phyloP scores from a whole-genome alignment of 768 basidiomycete genomes.

The Kwoniella heveanensis region DNA sequence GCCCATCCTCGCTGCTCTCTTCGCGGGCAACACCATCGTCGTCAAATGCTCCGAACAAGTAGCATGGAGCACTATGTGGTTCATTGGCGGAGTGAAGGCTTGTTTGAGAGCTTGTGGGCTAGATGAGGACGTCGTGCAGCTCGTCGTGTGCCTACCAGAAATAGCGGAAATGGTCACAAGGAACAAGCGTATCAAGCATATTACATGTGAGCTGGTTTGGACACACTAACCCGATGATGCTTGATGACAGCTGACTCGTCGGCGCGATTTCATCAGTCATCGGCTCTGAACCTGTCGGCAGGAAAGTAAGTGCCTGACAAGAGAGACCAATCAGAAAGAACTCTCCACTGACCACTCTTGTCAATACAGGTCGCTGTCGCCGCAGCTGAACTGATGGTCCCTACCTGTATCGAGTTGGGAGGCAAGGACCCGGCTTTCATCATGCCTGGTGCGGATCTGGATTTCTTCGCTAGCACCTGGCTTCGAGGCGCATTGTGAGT shows the following conservation, averaged over 20 bases:
- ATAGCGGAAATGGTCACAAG: constrained; percentile 78
- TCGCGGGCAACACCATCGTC: constrained; percentile 85
- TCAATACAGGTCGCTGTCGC: constrained; percentile 66
- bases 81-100: constrained; percentile 72
- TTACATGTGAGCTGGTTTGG: constrained; percentile 61
- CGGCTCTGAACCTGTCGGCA: constrained; percentile 54
- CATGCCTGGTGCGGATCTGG: constrained; percentile 78
- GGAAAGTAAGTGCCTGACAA: constrained; percentile 56
- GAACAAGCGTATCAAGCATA: constrained; percentile 79
- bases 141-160: constrained; percentile 86
- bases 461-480: constrained; percentile 77
- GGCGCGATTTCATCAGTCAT: constrained; percentile 44
- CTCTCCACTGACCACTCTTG: background rate
- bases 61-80: constrained; percentile 78
- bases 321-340: background rate
- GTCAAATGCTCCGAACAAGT: constrained; percentile 73
- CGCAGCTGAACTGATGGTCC: constrained; percentile 83
- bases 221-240: background rate
- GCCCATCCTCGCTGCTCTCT: constrained; percentile 85
- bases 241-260: constrained; percentile 2
- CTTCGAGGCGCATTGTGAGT: constrained; percentile 90
- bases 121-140: constrained; percentile 82
- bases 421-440: constrained; percentile 93
- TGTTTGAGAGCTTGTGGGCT: constrained; percentile 82
- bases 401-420: constrained; percentile 92